A percentile compares a stretch with the other conserved stretches of the same genome.
Evolutionary conservation across 2,329 filamentous ascomycete species (phyloP).

Genomic region (Microcyclospora pomicola): DNA sequence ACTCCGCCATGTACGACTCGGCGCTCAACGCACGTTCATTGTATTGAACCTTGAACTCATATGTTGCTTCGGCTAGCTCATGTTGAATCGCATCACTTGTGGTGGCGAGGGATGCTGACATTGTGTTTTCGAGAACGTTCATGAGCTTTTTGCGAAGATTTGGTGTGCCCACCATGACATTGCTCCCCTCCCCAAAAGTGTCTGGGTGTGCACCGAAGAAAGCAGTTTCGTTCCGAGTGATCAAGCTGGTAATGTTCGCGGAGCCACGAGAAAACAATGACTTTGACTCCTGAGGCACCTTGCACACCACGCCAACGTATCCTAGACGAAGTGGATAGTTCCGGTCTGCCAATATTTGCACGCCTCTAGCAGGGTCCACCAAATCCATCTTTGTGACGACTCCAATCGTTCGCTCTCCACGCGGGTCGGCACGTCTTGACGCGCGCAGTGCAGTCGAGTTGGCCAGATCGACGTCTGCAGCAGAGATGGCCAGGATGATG

Average conservation of each 20-base stretch:
- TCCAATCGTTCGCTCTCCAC: conserved; percentile 90
- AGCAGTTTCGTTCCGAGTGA: conserved; percentile 73
- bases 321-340: conserved; percentile 92
- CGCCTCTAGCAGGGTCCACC: conserved; percentile 69
- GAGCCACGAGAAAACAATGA: conserved; percentile 74
- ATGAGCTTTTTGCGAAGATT: conserved; percentile 91
- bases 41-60: conserved; percentile 99
- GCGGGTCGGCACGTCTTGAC: conserved; percentile 79
- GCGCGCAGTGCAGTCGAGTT: conserved; percentile 89
- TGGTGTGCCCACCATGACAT: conserved; percentile 66
- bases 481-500: conserved; percentile 91
- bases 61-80: conserved; percentile 90
- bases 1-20: conserved; percentile 92
- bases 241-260: conserved; percentile 64
- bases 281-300: conserved; percentile 49
- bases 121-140: conserved; percentile 91
- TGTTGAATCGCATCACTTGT: conserved; percentile 88
- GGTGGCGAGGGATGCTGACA: conserved; percentile 79
- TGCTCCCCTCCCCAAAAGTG: conserved; percentile 61
- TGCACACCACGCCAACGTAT: conserved; percentile 89
- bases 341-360: conserved; percentile 65
- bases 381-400: conserved; percentile 99
- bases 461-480: conserved; percentile 90
- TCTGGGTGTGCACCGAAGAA: conserved; percentile 75
- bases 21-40: conserved; percentile 90